Evolutionary conservation across 257 asterid species (phyloP).

Genomic region (Solanum neorickii): DNA sequence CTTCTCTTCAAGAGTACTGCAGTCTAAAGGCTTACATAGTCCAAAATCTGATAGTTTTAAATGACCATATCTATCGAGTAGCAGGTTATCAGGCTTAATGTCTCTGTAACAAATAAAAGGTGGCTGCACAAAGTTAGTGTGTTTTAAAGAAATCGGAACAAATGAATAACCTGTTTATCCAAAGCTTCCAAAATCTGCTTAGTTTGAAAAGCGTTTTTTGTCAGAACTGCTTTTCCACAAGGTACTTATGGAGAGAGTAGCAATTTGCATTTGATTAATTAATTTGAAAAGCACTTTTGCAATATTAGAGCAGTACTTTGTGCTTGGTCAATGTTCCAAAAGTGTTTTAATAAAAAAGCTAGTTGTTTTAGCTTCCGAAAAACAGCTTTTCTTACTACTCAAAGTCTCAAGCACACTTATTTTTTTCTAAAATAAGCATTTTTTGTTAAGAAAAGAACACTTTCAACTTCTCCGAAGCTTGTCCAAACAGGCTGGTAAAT

Average conservation of each 20-base stretch:
- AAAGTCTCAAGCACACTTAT: not conserved
- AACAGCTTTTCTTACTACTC: not conserved
- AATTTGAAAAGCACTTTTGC: not conserved
- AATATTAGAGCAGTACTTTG: not conserved
- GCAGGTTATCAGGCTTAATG: constrained; percentile 42
- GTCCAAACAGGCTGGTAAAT: not conserved
- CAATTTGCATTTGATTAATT: not conserved
- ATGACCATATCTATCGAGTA: constrained; percentile 44
- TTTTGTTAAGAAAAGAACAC: not conserved
- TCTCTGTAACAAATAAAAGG: constrained; percentile 21
- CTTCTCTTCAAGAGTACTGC: constrained; percentile 26
- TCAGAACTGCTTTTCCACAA: not conserved
- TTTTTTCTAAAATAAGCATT: not conserved
- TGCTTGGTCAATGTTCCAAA: not conserved
- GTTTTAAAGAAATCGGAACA: not conserved
- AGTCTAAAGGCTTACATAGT: constrained; percentile 44
- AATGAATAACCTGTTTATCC: not conserved
- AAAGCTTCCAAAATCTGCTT: not conserved
- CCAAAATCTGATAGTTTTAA: constrained; percentile 42
- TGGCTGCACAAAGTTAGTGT: not conserved
- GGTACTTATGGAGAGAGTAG: not conserved
- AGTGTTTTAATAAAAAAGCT: not conserved
- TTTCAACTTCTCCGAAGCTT: not conserved
- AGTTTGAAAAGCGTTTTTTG: not conserved
- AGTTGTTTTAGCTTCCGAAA: not conserved